These are phyloP conservation scores for Hypoxylon sp. DNA, from an alignment of 2,329 filamentous ascomycete species.

Conservation along the genomic window DNA sequence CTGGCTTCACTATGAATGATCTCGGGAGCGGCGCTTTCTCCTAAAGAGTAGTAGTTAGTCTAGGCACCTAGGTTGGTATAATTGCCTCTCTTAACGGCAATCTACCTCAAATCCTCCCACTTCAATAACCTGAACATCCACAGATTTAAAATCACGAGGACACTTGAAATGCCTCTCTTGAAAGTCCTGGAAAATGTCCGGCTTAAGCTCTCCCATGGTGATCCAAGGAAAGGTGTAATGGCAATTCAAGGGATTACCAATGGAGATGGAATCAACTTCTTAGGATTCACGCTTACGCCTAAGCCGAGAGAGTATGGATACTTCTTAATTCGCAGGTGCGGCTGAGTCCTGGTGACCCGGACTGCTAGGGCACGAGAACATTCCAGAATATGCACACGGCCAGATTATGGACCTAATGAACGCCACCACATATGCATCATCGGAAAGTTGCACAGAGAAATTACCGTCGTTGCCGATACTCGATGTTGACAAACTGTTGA, in stretches of 20 bases:
- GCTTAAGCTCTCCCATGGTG: neutral
- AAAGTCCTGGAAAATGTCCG: constrained; percentile 14
- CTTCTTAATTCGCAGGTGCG: neutral
- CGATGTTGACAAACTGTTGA: neutral
- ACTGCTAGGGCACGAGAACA: neutral
- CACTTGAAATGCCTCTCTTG: constrained; percentile 18
- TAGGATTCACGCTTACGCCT: neutral
- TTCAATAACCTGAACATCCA: constrained; percentile 15
- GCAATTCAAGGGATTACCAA: neutral
- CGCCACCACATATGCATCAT: neutral
- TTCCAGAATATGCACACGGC: neutral
- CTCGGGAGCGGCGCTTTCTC: neutral
- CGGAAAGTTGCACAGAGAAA: too few relatives aligned
- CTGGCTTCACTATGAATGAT: constrained; percentile 11
- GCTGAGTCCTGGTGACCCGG: neutral
- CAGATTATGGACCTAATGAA: neutral
- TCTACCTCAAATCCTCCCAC: constrained; percentile 14
- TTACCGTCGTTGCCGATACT: too few relatives aligned
- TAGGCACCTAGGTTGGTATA: neutral
- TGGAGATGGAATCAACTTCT: neutral
- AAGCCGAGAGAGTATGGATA: neutral
- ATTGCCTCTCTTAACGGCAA: neutral
- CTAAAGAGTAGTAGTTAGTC: neutral
- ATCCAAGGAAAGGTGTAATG: neutral
- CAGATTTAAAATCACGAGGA: constrained; percentile 6